These are phyloP conservation scores for Neurospora africana DNA, from an alignment of 495 filamentous ascomycete genomes.

Conservation along the genomic window DNA sequence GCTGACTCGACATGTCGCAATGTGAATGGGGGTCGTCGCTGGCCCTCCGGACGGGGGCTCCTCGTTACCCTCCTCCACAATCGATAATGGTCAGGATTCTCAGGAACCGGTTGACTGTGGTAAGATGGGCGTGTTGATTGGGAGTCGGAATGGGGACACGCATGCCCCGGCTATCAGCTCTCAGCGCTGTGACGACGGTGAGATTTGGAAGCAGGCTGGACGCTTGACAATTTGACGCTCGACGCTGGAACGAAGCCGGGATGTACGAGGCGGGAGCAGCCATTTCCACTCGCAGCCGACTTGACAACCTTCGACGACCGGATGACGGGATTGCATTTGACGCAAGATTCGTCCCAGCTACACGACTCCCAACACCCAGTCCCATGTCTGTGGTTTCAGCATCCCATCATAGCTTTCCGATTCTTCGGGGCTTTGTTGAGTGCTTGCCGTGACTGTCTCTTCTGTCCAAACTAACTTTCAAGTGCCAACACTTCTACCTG, in stretches of 20 bases:
- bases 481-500: not conserved
- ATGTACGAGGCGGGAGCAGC: not conserved
- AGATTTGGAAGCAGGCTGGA: not conserved
- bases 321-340: not conserved
- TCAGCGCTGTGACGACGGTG: not conserved
- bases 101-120: not conserved
- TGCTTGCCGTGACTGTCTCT: not conserved
- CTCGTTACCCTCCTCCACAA: not conserved
- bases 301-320: not conserved
- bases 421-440: not conserved
- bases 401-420: not conserved
- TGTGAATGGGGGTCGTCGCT: not conserved
- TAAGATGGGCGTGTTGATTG: not conserved
- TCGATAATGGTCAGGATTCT: not conserved
- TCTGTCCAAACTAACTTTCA: not conserved
- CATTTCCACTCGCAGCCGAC: not conserved
- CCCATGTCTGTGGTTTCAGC: not conserved
- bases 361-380: not conserved
- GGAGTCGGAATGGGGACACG: not conserved
- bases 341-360: not conserved
- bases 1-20: not conserved
- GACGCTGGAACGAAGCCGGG: not conserved
- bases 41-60: not conserved
- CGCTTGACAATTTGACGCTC: not conserved
- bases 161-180: not conserved